Conservation (phyloP, 2,329 filamentous ascomycete species). For the Fusarium pilosicola region DNA sequence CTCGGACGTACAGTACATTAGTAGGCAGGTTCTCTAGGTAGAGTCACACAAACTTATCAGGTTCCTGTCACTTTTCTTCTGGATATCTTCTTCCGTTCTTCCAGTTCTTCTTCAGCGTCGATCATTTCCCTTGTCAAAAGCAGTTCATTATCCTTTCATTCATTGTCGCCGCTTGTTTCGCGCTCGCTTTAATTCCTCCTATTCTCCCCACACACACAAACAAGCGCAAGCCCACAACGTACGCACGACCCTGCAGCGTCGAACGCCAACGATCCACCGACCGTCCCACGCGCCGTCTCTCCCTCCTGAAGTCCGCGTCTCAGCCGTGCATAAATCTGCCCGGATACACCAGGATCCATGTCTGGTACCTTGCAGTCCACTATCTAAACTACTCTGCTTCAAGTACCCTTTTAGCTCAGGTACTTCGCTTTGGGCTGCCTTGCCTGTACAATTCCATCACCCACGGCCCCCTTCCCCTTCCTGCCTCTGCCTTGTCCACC, state of each 20-base stretch:
- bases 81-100: conserved; percentile 8
- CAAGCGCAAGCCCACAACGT: conserved; percentile 26
- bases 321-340: conserved; percentile 46
- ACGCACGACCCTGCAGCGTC: conserved; percentile 39
- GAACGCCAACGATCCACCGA: conserved; percentile 42
- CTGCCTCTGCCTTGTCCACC: conserved; percentile 23
- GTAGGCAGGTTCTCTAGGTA: background rate
- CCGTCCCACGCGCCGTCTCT: conserved; percentile 45
- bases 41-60: background rate
- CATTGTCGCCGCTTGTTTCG: conserved; percentile 30
- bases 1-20: background rate
- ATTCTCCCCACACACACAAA: conserved; percentile 28
- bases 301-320: conserved; percentile 46
- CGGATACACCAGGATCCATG: conserved; percentile 32
- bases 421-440: conserved; percentile 30
- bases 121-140: conserved; percentile 9
- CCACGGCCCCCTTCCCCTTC: conserved; percentile 34
- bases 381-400: conserved; percentile 19
- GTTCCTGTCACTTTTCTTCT: conserved; percentile 5
- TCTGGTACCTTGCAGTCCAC: conserved; percentile 32
- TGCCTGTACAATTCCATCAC: conserved; percentile 37
- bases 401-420: conserved; percentile 31
- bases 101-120: conserved; percentile 14
- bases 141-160: conserved; percentile 10
- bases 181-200: conserved; percentile 21